A percentile compares a stretch with the other conserved stretches of the same genome.
phyloP scores from a whole-genome alignment of 495 filamentous ascomycete species.

The Hyaloscypha variabilis region DNA sequence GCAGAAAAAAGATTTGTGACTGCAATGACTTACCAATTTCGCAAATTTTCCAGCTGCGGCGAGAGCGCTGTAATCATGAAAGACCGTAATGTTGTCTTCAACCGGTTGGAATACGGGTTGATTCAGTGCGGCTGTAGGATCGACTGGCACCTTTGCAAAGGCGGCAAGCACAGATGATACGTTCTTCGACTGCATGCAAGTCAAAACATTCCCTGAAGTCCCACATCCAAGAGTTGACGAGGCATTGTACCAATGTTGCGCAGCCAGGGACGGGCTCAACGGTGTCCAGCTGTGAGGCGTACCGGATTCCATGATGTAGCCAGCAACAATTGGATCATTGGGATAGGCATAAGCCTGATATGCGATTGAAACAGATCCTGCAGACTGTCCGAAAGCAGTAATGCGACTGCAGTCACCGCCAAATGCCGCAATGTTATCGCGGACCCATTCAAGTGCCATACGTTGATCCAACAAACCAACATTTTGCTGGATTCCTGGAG shows the following conservation, averaged over 20 bases:
- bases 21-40: conserved; percentile 8
- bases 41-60: conserved; percentile 32
- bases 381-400: conserved; percentile 72
- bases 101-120: conserved; percentile 42
- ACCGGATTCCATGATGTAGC: conserved; percentile 55
- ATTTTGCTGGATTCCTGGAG: conserved; percentile 41
- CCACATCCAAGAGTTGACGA: conserved; percentile 45
- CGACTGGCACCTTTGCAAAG: conserved; percentile 32
- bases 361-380: conserved; percentile 66
- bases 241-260: conserved; percentile 41
- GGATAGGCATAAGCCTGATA: conserved; percentile 61
- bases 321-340: conserved; percentile 45
- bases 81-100: conserved; percentile 45
- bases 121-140: conserved; percentile 22
- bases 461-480: conserved; percentile 69
- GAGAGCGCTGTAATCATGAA: conserved; percentile 42
- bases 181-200: conserved; percentile 46
- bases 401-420: conserved; percentile 67
- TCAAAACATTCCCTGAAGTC: conserved; percentile 35
- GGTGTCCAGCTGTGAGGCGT: conserved; percentile 47
- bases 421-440: conserved; percentile 67
- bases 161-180: conserved; percentile 37
- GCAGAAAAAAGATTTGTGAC: conserved; percentile 19
- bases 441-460: conserved; percentile 73
- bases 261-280: conserved; percentile 34